These are phyloP conservation scores for Termitomyces sp. DNA, from an alignment of 768 basidiomycete species.

Conservation along the genomic window DNA sequence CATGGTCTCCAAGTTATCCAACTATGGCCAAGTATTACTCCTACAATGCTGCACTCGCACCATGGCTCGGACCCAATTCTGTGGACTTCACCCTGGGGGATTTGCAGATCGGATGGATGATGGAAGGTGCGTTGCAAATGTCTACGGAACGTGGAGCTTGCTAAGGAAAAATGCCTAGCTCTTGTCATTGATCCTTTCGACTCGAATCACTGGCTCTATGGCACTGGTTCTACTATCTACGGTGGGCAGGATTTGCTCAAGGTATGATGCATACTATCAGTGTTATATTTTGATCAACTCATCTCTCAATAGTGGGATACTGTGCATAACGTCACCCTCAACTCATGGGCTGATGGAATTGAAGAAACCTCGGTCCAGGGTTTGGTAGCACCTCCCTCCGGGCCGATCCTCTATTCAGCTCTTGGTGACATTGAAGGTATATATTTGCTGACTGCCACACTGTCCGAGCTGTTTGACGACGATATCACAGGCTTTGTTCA, in stretches of 20 bases:
- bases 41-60: slow-evolving; percentile 50
- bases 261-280: slow-evolving; percentile 13
- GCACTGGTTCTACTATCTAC: slow-evolving; percentile 62
- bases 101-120: slow-evolving; percentile 66
- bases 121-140: slow-evolving; percentile 39
- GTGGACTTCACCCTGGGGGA: slow-evolving; percentile 38
- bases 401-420: slow-evolving; percentile 50
- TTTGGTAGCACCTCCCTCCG: slow-evolving; percentile 58
- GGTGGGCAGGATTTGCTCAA: slow-evolving; percentile 51
- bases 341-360: slow-evolving; percentile 57
- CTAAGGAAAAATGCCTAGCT: slow-evolving; percentile 21
- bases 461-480: neutral
- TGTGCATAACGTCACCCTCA: slow-evolving; percentile 50
- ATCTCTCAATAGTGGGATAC: slow-evolving; percentile 46
- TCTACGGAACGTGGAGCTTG: neutral
- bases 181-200: slow-evolving; percentile 62
- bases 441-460: neutral
- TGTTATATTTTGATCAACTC: neutral
- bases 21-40: slow-evolving; percentile 38
- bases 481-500: slow-evolving; percentile 40
- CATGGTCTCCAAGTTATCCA: slow-evolving; percentile 40
- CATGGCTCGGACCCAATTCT: slow-evolving; percentile 51
- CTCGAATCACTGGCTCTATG: slow-evolving; percentile 65
- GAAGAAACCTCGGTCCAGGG: slow-evolving; percentile 58
- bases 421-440: slow-evolving; percentile 51